These are phyloP conservation scores for Lactifluus subvellereus DNA, from an alignment of 768 basidiomycete genomes.

Conservation along the genomic window DNA sequence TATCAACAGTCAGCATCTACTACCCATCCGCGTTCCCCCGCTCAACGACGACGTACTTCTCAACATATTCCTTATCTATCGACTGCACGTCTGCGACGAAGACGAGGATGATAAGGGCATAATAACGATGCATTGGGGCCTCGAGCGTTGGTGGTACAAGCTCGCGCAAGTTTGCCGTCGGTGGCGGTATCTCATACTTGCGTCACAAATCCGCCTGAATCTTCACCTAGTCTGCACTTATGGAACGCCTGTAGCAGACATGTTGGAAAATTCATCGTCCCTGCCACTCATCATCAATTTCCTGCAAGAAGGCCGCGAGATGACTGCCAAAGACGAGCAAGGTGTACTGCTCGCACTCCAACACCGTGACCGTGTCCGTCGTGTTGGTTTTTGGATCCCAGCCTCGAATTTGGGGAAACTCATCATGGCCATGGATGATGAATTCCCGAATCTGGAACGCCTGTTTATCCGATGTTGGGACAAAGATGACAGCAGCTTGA, in stretches of 20 bases:
- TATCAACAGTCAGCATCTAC: background rate
- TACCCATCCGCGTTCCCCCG: background rate
- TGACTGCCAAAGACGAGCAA: background rate
- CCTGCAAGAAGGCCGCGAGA: background rate
- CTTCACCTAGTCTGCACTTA: background rate
- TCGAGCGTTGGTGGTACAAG: background rate
- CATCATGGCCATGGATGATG: background rate
- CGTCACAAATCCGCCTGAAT: background rate
- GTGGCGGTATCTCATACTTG: background rate
- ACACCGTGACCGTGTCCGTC: background rate
- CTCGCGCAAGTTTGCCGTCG: background rate
- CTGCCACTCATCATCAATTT: background rate
- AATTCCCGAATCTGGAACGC: background rate
- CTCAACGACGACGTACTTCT: background rate
- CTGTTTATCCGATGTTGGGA: background rate
- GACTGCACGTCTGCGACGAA: constrained; percentile 23
- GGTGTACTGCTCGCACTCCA: background rate
- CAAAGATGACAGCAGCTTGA: background rate
- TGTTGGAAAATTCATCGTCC: background rate
- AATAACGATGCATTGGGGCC: background rate
- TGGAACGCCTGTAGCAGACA: background rate
- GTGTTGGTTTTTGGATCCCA: background rate
- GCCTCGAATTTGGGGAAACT: background rate
- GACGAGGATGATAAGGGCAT: background rate
- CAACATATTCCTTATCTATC: background rate